Base-by-base conservation (phyloP, 2,329 filamentous ascomycete species). In the Talaromyces albobiverticillius region DNA sequence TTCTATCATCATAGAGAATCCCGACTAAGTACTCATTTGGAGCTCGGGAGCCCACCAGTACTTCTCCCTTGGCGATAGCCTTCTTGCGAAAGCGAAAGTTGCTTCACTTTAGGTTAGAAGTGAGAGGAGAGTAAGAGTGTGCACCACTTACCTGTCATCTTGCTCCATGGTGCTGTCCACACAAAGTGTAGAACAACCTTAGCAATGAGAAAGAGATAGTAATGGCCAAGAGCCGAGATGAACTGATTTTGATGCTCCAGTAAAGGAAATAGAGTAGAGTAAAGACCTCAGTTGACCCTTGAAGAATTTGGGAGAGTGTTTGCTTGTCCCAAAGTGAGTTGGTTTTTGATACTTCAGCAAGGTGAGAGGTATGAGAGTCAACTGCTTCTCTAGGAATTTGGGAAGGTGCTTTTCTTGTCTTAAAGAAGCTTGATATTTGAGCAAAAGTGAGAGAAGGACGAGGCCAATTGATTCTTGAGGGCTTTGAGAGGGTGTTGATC, bases 1-100 rank as follows among this genome's bases (percentile, higher is more conserved):
- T 51, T 18, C 26, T 45, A 14, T 51, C 49, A n/a, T 43, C 49
- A 40, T 51, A 51, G 6, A 51, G 31, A 4, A 51, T 18, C 41
- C 49, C 49, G 9, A 51, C 20, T 10, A 31, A 25, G 22, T 36
- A 45, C 31, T 38, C 29, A 34, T 29, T 13, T 22, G 18, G 16
- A 13, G 18, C 25, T 23, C 16, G 9, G 18, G 16, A 32, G 4
- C 29, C 26, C 3, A 40, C 16, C 22, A n/a, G 29, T 26, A 14
- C 16, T 3, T 32, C 23, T 32, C 25, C 36, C 25, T 50, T 16
- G 10, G 25, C 29, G 16, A 14, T 22, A 13, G 29, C 47, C 25
- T 42, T 50, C 18, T 42, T 20, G 16, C 36, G 47, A 42, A 50
- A 50, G n/a, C 11, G n/a, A 7, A 10, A 23, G 18, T 32, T 23